Conservation (phyloP, 2,329 filamentous ascomycete species). For the Nannizziopsis barbatae region DNA sequence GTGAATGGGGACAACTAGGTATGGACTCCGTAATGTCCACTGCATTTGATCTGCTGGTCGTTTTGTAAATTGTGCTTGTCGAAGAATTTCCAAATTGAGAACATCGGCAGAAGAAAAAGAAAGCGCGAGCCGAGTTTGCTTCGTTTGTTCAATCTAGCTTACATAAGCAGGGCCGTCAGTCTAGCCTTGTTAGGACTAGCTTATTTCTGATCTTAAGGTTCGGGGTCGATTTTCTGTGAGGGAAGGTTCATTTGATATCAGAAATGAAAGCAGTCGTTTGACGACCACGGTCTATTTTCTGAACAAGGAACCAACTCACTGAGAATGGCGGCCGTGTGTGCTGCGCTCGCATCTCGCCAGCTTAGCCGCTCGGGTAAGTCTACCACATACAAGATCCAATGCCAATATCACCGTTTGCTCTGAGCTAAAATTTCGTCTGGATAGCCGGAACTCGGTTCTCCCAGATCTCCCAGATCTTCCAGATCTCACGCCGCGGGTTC, state of each 20-base stretch:
- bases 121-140: no score
- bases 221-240: no score
- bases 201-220: no score
- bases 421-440: not conserved
- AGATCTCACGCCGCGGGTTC: conserved; percentile 15
- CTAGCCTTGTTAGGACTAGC: no score
- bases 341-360: conserved; percentile 29
- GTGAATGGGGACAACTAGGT: no score
- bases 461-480: conserved; percentile 12
- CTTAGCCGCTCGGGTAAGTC: conserved; percentile 29
- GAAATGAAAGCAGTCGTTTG: not conserved
- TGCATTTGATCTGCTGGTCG: no score
- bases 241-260: not conserved
- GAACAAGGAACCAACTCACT: conserved; percentile 3
- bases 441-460: conserved; percentile 11
- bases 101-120: no score
- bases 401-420: not conserved
- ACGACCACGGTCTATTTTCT: not conserved
- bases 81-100: no score
- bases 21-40: no score
- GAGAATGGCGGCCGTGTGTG: conserved; percentile 31
- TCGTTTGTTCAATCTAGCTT: no score
- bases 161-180: no score
- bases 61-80: no score
- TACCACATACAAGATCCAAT: not conserved